A percentile compares a stretch with the other conserved stretches of the same genome.
These are phyloP conservation scores for Fusarium paranaense DNA, from an alignment of 2,329 filamentous ascomycete genomes.

Conservation along the genomic window DNA sequence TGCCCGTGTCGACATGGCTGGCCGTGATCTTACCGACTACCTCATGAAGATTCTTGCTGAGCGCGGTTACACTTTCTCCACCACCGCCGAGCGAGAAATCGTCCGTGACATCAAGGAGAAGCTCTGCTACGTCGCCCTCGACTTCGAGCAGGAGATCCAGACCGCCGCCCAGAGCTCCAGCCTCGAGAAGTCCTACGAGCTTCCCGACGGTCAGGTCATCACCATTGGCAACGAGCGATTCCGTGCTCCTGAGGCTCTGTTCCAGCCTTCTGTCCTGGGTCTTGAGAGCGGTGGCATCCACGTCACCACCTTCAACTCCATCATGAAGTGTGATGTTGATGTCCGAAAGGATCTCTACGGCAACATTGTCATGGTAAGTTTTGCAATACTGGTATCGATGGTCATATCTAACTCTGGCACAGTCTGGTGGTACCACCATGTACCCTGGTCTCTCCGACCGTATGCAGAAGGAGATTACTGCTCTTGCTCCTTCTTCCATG, in stretches of 20 bases:
- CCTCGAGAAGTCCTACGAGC: conserved; percentile 99
- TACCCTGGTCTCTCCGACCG: conserved; percentile 99
- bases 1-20: conserved; percentile 99
- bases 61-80: conserved; percentile 99
- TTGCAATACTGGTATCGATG: neutral
- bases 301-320: conserved; percentile 99
- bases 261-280: conserved; percentile 98
- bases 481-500: conserved; percentile 99
- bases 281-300: conserved; percentile 99
- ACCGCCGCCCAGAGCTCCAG: conserved; percentile 98
- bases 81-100: conserved; percentile 99
- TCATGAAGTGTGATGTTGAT: conserved; percentile 99
- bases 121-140: conserved; percentile 99
- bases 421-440: conserved; percentile 99
- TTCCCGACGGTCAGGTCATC: conserved; percentile 99
- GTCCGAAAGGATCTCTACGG: conserved; percentile 99
- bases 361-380: conserved; percentile 99
- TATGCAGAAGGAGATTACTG: conserved; percentile 99
- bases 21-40: conserved; percentile 99
- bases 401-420: conserved; percentile 47
- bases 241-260: conserved; percentile 99
- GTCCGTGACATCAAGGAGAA: conserved; percentile 99
- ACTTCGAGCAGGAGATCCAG: conserved; percentile 99
- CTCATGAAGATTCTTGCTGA: conserved; percentile 99
- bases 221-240: conserved; percentile 99